Evolutionary conservation across 208 protist species (phyloP), one percentile per base, ranked within the genome.

Genomic region (Angomonas deanei): DNA sequence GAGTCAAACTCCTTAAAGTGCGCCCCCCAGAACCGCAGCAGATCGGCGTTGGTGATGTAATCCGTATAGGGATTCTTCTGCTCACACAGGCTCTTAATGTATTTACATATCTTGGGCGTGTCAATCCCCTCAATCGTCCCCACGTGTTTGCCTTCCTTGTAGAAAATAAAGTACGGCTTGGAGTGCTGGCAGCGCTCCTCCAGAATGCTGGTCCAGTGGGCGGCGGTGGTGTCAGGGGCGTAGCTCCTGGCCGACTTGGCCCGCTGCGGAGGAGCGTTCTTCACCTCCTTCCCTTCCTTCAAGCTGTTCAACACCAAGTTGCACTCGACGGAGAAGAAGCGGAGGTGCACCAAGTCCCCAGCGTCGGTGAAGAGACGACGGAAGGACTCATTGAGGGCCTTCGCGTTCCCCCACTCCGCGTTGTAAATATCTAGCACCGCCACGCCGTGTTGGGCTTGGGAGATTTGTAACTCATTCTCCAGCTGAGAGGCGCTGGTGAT

Each of bases 91-190:
- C 83, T 66, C 27, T 78, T 72, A n/a, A 96, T 80, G 34, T 81
- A 75, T 30, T 74, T 81, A 52, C 74, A 82, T 32, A 96, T 94
- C 64, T 82, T 78, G 2, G 91, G 91, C 2, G 87, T 96, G 70
- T 94, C 78, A 52, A 96, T 78, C 30, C 87, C 91, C 70, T 96
- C 87, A 47, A 94, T 66, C 10, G 66, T 72, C 5, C 64, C 68
- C 24, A 84, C 73, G 59, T 80, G 77, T 49, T 66, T 88, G 15
- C 91, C 87, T 48, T 96, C 87, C 68, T 93, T 94, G 76, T 85
- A 96, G 57, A 94, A 91, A 47, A 87, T 62, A 66, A 96, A 93
- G 62, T 83, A 91, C 38, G 91, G 86, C 70, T 92, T 92, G 10
- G 91, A 90, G 61, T 96, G 84, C 26, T 81, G 74, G 36, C 69